Conservation (phyloP, 129 eudicot species). For the Lactuca sativa region DNA sequence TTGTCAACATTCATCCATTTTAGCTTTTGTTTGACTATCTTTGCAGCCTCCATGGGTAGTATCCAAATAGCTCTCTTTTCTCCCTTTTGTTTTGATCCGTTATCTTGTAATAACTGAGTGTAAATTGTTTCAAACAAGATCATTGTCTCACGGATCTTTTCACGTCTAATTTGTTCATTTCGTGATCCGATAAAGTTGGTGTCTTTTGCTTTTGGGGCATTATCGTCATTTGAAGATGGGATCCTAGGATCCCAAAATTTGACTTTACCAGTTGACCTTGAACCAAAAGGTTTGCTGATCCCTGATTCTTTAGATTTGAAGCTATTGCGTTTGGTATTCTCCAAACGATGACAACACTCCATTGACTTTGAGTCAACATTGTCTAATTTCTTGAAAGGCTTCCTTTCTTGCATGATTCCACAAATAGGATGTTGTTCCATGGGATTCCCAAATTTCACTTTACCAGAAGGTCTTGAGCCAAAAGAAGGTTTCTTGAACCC, state of each 20-base stretch:
- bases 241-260: slow-evolving; percentile 6
- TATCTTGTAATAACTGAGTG: neutral
- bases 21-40: slow-evolving; percentile 14
- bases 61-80: neutral
- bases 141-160: slow-evolving; percentile 38
- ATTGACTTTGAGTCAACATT: neutral
- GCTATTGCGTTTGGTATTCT: neutral
- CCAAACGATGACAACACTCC: neutral
- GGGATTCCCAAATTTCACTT: neutral
- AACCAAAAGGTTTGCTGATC: neutral
- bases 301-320: neutral
- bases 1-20: slow-evolving; percentile 32
- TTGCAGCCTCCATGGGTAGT: slow-evolving; percentile 28
- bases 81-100: slow-evolving; percentile 11
- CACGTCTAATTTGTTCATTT: slow-evolving; percentile 13
- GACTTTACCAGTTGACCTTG: neutral
- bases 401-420: neutral
- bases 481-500: neutral
- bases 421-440: neutral
- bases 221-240: neutral
- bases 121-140: slow-evolving; percentile 19
- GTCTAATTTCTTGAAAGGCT: neutral
- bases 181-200: neutral
- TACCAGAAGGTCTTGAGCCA: neutral
- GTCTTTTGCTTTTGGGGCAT: slow-evolving; percentile 8